Evolutionary conservation across 768 basidiomycete genomes (phyloP).

Genomic region (Tylopilus subfusipes): DNA sequence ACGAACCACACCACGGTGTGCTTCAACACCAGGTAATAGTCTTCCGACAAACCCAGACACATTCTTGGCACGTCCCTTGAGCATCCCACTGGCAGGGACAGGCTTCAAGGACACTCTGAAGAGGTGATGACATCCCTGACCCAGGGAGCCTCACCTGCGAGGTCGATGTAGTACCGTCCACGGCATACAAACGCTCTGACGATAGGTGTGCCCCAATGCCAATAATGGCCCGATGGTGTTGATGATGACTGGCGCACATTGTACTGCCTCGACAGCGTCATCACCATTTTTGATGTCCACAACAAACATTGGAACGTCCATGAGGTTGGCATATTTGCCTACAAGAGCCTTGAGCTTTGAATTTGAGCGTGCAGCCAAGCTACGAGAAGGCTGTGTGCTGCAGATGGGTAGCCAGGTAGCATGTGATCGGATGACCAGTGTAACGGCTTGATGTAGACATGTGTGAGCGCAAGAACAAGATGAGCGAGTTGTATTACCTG

Average conservation of each 20-base stretch:
- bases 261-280: constrained; percentile 57
- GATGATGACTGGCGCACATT: too few species aligned
- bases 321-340: constrained; percentile 40
- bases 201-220: too few species aligned
- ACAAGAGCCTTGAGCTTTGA: constrained; percentile 48
- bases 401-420: constrained; percentile 65
- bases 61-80: constrained; percentile 41
- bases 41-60: constrained; percentile 51
- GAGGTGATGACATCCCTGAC: constrained; percentile 37
- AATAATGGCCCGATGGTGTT: too few species aligned
- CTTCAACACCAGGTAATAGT: constrained; percentile 62
- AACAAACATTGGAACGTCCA: constrained; percentile 41
- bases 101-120: constrained; percentile 52
- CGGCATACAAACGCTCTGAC: constrained; percentile 74
- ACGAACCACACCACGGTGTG: constrained; percentile 52
- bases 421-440: too few species aligned
- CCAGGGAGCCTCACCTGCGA: constrained; percentile 73
- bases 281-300: too few species aligned
- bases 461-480: too few species aligned
- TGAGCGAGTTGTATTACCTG: too few species aligned
- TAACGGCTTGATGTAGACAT: too few species aligned
- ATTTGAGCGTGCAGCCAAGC: constrained; percentile 70
- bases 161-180: constrained; percentile 82
- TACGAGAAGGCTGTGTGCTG: constrained; percentile 57
- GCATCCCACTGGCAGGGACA: constrained; percentile 39